phyloP scores from a whole-genome alignment of 1,284 basidiomycete genomes.

The Leccinum griseonigrum region DNA sequence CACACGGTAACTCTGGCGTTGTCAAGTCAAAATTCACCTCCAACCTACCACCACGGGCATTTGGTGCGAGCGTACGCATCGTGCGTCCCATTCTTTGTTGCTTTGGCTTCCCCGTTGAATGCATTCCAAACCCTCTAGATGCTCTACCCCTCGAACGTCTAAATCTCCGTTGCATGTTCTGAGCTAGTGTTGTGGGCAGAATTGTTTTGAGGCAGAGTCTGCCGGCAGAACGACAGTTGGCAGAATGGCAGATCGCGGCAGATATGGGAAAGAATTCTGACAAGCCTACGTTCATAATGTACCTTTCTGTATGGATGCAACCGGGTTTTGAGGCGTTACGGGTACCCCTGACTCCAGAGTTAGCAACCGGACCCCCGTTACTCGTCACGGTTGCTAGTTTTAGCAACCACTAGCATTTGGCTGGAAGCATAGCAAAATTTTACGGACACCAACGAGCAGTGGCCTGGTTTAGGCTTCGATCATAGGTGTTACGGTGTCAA shows the following conservation, averaged over 20 bases:
- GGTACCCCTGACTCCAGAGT: no score
- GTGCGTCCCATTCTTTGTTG: conserved; percentile 46
- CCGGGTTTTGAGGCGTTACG: no score
- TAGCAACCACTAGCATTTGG: no score
- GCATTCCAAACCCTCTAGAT: conserved; percentile 33
- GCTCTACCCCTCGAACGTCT: conserved; percentile 55
- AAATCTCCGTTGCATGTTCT: conserved; percentile 18
- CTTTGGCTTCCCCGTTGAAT: not conserved
- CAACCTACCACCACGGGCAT: conserved; percentile 95
- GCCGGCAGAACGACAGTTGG: not conserved
- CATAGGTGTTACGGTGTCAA: no score
- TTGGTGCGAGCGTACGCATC: conserved; percentile 93
- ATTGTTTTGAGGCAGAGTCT: no score
- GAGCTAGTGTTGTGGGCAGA: no score
- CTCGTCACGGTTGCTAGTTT: no score
- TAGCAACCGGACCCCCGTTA: no score
- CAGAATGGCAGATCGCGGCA: not conserved
- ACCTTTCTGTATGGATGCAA: no score
- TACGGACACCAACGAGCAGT: no score
- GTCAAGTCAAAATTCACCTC: conserved; percentile 97
- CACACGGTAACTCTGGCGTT: conserved; percentile 94
- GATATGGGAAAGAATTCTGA: not conserved
- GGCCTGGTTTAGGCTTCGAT: no score
- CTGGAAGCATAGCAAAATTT: no score
- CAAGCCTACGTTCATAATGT: not conserved